Base-by-base conservation (phyloP, 345 rosid genomes). In the Dovyalis caffra region DNA sequence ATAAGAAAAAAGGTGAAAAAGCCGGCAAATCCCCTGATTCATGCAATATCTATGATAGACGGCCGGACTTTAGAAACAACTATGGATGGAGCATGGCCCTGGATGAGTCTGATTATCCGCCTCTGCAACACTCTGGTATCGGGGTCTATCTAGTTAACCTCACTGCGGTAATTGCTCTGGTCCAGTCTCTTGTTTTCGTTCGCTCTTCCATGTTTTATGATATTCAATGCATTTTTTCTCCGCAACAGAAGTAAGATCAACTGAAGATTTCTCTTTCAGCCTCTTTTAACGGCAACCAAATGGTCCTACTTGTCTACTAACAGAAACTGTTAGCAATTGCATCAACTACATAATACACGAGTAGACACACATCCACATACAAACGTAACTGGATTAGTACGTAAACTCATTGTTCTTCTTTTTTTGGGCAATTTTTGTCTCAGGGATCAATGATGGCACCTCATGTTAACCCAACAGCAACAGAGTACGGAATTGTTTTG, bases 391-490 rank as follows among this genome's bases (percentile, higher is more conserved):
- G 0, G 15, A n/a, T 45, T 28, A n/a, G 25, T 8, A n/a, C n/a
- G n/a, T 51, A 56, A 56, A 20, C 51, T 66, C 31, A 11, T 25
- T 8, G 6, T 7, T 43, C 35, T 32, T 34, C 11, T 49, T 61
- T 26, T 63, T 31, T 18, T 49, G 20, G 23, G 3, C 21, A 43
- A 16, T 49, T 53, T 20, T 37, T 62, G 21, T 0, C 47, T 34
- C 14, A 90, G 96, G 99, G 99, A 73, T 86, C 98, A 28, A 93
- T 95, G 99, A 74, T 95, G 96, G 95, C 96, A n/a, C 99, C 98
- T 0, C 98, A 95, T 71, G 83, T 91, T 83, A 95, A 95, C 77
- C 96, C 98, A 18, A 86, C 80, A 5, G 96, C 98, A 0, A 91
- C 96, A 0, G 97, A 95, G 38, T 95, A 88, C n/a, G 98, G 96